Evolutionary conservation across 2,329 filamentous ascomycete species (phyloP).

Genomic region (Fusarium goolgardi): DNA sequence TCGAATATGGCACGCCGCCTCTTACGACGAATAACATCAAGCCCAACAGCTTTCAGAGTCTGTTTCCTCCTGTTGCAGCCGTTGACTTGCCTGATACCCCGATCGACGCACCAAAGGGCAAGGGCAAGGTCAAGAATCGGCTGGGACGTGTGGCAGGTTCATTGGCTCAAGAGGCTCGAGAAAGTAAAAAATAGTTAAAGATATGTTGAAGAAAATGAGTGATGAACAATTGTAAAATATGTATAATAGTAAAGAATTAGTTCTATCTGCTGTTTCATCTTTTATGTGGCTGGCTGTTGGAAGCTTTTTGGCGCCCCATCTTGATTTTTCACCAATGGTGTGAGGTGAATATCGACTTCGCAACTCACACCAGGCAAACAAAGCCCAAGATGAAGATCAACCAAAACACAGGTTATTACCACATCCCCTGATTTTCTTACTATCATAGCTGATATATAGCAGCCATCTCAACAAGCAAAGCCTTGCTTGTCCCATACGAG

Average conservation of each 20-base stretch:
- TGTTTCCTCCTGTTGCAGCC: constrained; percentile 63
- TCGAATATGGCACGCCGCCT: constrained; percentile 70
- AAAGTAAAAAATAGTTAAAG: background rate
- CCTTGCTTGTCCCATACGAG: constrained; percentile 87
- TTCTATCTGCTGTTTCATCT: background rate
- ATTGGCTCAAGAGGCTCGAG: constrained; percentile 48
- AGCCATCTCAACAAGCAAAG: constrained; percentile 74
- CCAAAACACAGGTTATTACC: constrained; percentile 55
- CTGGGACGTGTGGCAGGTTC: constrained; percentile 46
- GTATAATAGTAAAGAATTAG: constrained; percentile 29
- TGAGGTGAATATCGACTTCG: constrained; percentile 12
- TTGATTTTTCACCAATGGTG: constrained; percentile 28
- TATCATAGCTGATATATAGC: background rate
- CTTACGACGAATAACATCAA: constrained; percentile 16
- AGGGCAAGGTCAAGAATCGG: constrained; percentile 42
- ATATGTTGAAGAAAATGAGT: constrained; percentile 7
- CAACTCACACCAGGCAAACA: constrained; percentile 22
- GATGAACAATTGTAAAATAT: constrained; percentile 31
- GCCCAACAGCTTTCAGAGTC: constrained; percentile 53
- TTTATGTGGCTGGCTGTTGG: background rate
- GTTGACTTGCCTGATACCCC: constrained; percentile 41
- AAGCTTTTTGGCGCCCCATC: constrained; percentile 22
- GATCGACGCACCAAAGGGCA: background rate
- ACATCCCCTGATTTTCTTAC: rapidly evolving
- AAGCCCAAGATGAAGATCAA: constrained; percentile 58